phyloP scores from a whole-genome alignment of 2,329 filamentous ascomycete species.

The Monosporascus sp. region DNA sequence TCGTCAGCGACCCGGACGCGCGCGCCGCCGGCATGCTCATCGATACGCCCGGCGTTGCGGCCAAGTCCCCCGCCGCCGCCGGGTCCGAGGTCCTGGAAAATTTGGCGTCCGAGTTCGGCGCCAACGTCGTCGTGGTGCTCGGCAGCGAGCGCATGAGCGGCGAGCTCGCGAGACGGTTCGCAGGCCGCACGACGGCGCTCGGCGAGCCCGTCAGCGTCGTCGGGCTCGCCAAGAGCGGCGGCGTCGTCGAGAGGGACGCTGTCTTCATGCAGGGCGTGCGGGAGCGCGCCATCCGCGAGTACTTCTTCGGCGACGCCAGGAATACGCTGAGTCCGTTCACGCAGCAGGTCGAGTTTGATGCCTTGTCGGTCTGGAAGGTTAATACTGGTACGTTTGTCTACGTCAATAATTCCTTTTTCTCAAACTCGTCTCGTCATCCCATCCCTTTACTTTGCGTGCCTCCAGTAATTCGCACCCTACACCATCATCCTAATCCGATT shows the following conservation, averaged over 20 bases:
- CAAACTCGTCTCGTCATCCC: too few species aligned
- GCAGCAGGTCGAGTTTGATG: slow-evolving; percentile 73
- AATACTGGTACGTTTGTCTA: slow-evolving; percentile 47
- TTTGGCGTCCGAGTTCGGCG: slow-evolving; percentile 55
- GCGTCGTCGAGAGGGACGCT: slow-evolving; percentile 72
- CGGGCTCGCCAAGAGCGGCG: slow-evolving; percentile 77
- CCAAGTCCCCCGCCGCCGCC: slow-evolving; percentile 56
- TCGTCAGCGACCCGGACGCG: slow-evolving; percentile 69
- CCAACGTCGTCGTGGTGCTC: slow-evolving; percentile 77
- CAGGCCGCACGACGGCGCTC: slow-evolving; percentile 45
- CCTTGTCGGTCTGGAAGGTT: slow-evolving; percentile 67
- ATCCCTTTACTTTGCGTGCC: too few species aligned
- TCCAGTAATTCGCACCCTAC: too few species aligned
- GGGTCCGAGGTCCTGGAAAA: slow-evolving; percentile 76
- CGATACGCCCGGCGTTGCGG: slow-evolving; percentile 64
- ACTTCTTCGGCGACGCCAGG: slow-evolving; percentile 83
- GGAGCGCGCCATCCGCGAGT: slow-evolving; percentile 77
- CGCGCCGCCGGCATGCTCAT: slow-evolving; percentile 76
- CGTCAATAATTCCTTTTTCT: background rate
- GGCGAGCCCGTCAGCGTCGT: slow-evolving; percentile 71
- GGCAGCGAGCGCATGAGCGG: slow-evolving; percentile 73
- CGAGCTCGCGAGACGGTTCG: slow-evolving; percentile 68
- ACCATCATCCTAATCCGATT: too few species aligned
- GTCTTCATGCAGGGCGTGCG: slow-evolving; percentile 67
- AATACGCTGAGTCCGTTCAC: slow-evolving; percentile 81